Evolutionary conservation across 1,139 yeast genomes (phyloP).

Genomic region (Blastobotrys aristatus): DNA sequence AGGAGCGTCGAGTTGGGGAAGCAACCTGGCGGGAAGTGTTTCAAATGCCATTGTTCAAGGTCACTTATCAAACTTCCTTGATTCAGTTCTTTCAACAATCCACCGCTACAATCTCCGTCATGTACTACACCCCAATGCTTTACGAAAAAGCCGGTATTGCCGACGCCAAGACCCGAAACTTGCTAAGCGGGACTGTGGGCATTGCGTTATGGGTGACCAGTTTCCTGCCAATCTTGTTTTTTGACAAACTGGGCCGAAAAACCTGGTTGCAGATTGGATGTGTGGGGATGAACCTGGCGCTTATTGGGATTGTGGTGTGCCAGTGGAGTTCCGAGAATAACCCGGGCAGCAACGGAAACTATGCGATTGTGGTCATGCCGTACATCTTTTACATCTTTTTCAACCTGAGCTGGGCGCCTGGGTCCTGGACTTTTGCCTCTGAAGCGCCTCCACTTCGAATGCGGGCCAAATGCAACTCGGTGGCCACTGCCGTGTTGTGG

Average conservation of each 20-base stretch:
- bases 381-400: slow-evolving; percentile 66
- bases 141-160: slow-evolving; percentile 43
- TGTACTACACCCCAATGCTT: slow-evolving; percentile 61
- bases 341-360: slow-evolving; percentile 32
- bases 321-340: slow-evolving; percentile 17
- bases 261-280: slow-evolving; percentile 44
- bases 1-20: slow-evolving; percentile 39
- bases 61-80: slow-evolving; percentile 40
- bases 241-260: slow-evolving; percentile 66
- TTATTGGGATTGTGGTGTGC: slow-evolving; percentile 18
- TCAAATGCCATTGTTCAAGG: slow-evolving; percentile 39
- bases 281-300: slow-evolving; percentile 24
- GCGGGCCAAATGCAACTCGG: slow-evolving; percentile 69
- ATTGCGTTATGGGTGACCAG: slow-evolving; percentile 22
- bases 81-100: slow-evolving; percentile 58
- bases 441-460: slow-evolving; percentile 65
- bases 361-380: slow-evolving; percentile 59
- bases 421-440: slow-evolving; percentile 67
- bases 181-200: slow-evolving; percentile 27
- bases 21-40: slow-evolving; percentile 36
- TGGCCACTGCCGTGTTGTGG: slow-evolving; percentile 73
- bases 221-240: slow-evolving; percentile 29
- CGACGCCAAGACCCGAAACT: slow-evolving; percentile 38
- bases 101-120: slow-evolving; percentile 62
- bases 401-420: slow-evolving; percentile 78